These are phyloP conservation scores for Mycena polygramma DNA, from an alignment of 768 basidiomycete species.

Conservation along the genomic window DNA sequence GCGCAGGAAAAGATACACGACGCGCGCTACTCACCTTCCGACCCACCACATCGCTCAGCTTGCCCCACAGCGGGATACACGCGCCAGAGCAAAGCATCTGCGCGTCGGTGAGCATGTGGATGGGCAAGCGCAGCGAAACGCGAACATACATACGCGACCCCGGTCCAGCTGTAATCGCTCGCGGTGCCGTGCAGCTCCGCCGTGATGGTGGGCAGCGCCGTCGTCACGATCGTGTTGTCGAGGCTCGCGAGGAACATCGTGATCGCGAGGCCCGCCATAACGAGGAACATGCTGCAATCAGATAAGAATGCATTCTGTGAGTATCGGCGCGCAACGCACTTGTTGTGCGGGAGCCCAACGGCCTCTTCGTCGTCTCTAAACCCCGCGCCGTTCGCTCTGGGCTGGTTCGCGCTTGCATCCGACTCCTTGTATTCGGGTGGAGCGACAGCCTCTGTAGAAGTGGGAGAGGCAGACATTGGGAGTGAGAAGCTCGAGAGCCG, in stretches of 20 bases:
- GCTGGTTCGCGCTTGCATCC: not conserved
- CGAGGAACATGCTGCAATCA: slow-evolving; percentile 23
- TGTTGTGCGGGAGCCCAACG: slow-evolving; percentile 26
- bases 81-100: slow-evolving; percentile 32
- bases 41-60: slow-evolving; percentile 28
- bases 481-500: too few species aligned
- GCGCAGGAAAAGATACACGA: too few species aligned
- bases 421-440: not conserved
- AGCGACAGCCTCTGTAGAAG: not conserved
- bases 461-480: too few species aligned
- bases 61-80: slow-evolving; percentile 29
- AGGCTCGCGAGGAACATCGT: slow-evolving; percentile 31
- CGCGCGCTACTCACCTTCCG: slow-evolving; percentile 15
- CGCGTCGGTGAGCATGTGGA: not conserved
- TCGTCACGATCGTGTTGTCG: slow-evolving; percentile 33
- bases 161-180: slow-evolving; percentile 32
- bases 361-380: slow-evolving; percentile 22
- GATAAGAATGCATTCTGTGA: not conserved
- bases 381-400: slow-evolving; percentile 19
- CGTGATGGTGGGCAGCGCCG: slow-evolving; percentile 34
- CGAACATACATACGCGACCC: slow-evolving; percentile 19
- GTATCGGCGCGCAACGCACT: slow-evolving; percentile 4
- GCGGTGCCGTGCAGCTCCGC: slow-evolving; percentile 31
- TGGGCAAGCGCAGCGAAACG: not conserved
- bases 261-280: slow-evolving; percentile 22